Conservation (phyloP, 495 filamentous ascomycete species). For the Aspergillus sclerotiicarbonarius region DNA sequence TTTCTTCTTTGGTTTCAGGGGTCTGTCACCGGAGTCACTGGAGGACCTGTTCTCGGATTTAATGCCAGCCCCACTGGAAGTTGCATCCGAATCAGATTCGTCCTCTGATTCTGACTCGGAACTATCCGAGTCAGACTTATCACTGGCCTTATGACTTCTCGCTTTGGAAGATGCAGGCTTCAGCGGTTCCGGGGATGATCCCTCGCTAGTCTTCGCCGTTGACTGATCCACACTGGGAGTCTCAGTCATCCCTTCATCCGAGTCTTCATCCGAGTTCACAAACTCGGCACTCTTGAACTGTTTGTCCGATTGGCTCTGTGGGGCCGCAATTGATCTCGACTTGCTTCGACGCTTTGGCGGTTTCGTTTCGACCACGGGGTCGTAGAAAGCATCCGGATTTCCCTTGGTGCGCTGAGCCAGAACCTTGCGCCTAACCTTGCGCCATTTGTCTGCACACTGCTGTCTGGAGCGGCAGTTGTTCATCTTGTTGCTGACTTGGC, state of each 20-base stretch:
- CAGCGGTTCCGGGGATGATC: neutral
- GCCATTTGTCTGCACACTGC: conserved; percentile 49
- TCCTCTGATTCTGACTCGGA: neutral
- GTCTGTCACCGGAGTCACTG: neutral
- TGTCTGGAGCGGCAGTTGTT: conserved; percentile 37
- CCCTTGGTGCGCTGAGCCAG: conserved; percentile 18
- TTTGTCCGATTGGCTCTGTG: neutral
- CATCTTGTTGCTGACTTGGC: conserved; percentile 33
- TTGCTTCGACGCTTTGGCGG: neutral
- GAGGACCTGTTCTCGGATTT: neutral
- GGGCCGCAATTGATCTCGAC: neutral
- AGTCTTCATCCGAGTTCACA: conserved; percentile 23
- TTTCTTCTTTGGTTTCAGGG: neutral
- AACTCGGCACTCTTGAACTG: conserved; percentile 24
- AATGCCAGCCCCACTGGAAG: neutral
- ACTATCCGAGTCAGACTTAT: neutral
- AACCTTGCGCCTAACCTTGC: conserved; percentile 32
- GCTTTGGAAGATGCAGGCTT: neutral
- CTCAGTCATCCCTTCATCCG: neutral
- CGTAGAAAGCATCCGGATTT: conserved; percentile 28
- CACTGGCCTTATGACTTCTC: neutral
- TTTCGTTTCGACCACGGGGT: conserved; percentile 10
- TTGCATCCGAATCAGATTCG: neutral
- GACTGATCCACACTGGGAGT: neutral
- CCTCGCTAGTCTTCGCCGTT: neutral